A percentile compares a stretch with the other conserved stretches of the same genome.
phyloP scores from a whole-genome alignment of 1,139 yeast genomes.

The Suhomyces maxii region DNA sequence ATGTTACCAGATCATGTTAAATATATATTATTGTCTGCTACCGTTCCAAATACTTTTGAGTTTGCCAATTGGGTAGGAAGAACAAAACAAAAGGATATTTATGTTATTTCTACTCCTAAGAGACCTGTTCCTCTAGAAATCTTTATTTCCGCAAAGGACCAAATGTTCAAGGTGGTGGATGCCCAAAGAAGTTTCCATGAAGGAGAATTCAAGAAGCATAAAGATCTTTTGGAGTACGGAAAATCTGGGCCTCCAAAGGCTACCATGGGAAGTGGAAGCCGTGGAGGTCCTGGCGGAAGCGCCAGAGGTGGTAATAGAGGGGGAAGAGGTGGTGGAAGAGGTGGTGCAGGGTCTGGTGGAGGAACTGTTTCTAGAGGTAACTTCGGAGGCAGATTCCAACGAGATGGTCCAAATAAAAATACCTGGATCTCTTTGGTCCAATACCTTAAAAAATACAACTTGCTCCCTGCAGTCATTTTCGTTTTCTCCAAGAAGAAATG shows the following conservation, averaged over 20 bases:
- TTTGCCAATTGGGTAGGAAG: conserved; percentile 99
- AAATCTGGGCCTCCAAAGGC: conserved; percentile 37
- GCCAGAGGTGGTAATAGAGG: conserved; percentile 34
- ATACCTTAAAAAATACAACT: conserved; percentile 59
- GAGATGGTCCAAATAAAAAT: conserved; percentile 75
- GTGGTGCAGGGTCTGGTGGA: conserved; percentile 23
- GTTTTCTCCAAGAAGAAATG: conserved; percentile 93
- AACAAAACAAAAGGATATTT: conserved; percentile 92
- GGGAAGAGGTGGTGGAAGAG: conserved; percentile 25
- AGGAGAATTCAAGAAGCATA: conserved; percentile 62
- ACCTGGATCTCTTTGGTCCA: conserved; percentile 82
- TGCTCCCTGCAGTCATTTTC: conserved; percentile 88
- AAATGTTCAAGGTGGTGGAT: conserved; percentile 70
- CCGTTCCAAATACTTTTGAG: conserved; percentile 96
- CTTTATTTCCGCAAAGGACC: conserved; percentile 74
- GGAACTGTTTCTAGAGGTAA: conserved; percentile 29
- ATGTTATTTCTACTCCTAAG: conserved; percentile 92
- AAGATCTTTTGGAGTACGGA: conserved; percentile 47
- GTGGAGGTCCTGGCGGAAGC: conserved; percentile 48
- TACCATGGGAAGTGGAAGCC: conserved; percentile 42
- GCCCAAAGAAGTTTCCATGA: conserved; percentile 69
- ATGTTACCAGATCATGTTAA: conserved; percentile 95
- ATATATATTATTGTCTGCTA: conserved; percentile 85
- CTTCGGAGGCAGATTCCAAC: conserved; percentile 30
- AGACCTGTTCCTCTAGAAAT: conserved; percentile 95